Evolutionary conservation across 1,284 basidiomycete genomes (phyloP), one percentile per base, ranked within the genome.

Genomic region (Leccinum subrobustum): DNA sequence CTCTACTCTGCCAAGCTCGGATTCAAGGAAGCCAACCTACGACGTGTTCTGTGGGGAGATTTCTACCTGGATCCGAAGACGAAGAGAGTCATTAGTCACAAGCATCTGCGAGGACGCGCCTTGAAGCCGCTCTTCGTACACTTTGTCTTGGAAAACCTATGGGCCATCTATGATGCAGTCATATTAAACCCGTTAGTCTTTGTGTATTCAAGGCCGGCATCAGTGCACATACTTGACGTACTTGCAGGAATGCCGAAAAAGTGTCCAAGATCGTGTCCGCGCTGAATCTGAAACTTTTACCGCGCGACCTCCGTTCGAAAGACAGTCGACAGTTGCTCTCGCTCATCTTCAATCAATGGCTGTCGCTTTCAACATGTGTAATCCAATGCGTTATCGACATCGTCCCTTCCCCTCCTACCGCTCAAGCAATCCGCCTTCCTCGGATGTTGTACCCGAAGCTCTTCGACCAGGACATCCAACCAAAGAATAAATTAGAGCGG

Each of bases 81-180:
- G 55, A 99, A 98, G 78, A 85, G 89, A 29, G 8, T 98, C 23
- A 89, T 99, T 69, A 92, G 90, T 65, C 83, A 95, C 72, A 97
- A 96, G 76, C 92, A 95, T 75, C 83, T 96, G 60, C 87, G 86
- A 63, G 93, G 93, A 18, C 85, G 95, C 25, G 82, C 84, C 33
- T 78, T 99, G 69, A 99, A 98, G 78, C 95, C 96, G n/a, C 82
- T 99, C 55, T 99, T 99, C 72, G 97, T 98, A 4, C 96, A 98
- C 76, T 98, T 99, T 68, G 90, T 99, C 4, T 78, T 99, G 66
- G 97, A 99, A 63, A 99, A 98, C 75, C 85, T 99, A 31, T 99
- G 96, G 96, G 89, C 91, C 27, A 92, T 98, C 8, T 99, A 99
- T 76, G 92, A 96, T 69, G 91, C 91, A 29, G 88, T 95, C 14